phyloP scores from a whole-genome alignment of 495 filamentous ascomycete genomes.

The Peziza echinospora region DNA sequence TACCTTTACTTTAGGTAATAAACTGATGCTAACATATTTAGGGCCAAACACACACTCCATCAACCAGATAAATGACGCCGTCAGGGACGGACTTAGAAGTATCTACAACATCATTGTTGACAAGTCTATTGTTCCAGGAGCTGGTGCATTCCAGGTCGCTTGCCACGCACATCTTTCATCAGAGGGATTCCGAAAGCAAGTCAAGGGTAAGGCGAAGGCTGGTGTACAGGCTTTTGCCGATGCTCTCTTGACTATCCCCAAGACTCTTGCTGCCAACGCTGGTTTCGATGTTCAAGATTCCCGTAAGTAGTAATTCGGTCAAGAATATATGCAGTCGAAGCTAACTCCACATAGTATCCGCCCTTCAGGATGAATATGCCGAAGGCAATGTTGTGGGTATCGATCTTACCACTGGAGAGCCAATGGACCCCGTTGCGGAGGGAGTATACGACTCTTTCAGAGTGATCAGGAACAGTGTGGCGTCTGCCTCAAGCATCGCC shows the following conservation, averaged over 20 bases:
- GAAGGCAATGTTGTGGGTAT: conserved; percentile 77
- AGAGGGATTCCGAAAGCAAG: conserved; percentile 58
- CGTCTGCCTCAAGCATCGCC: conserved; percentile 85
- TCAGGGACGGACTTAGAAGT: conserved; percentile 83
- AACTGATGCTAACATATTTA: neutral
- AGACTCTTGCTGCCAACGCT: conserved; percentile 88
- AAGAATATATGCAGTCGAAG: neutral
- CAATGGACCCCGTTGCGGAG: conserved; percentile 86
- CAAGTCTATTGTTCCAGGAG: conserved; percentile 79
- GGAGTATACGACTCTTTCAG: conserved; percentile 95
- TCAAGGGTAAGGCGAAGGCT: conserved; percentile 93
- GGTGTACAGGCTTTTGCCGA: conserved; percentile 89
- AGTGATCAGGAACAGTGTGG: conserved; percentile 77
- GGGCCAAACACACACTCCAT: conserved; percentile 83
- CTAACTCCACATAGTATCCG: conserved; percentile 37
- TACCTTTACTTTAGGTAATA: neutral
- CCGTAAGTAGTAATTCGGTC: conserved; percentile 29
- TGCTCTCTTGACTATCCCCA: conserved; percentile 80
- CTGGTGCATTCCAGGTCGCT: conserved; percentile 88
- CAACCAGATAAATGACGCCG: conserved; percentile 83
- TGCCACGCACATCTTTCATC: conserved; percentile 74
- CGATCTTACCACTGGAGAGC: conserved; percentile 61
- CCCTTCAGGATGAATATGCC: conserved; percentile 59
- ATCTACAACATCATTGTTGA: conserved; percentile 99
- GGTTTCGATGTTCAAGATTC: conserved; percentile 93